Base-by-base conservation (phyloP, 108 stramenopile species). In the Skeletonema tropicum region DNA sequence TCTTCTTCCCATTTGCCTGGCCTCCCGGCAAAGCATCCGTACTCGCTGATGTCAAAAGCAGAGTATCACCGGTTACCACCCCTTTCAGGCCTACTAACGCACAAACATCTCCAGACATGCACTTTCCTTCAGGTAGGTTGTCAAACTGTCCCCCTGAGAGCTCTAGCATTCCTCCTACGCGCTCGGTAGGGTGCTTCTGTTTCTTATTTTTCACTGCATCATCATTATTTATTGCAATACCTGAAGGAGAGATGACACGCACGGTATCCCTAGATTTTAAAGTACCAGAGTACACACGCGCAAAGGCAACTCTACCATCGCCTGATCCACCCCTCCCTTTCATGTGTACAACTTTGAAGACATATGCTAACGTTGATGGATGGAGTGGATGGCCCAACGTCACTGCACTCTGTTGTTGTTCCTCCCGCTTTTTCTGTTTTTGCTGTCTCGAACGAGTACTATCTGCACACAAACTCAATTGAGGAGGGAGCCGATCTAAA, bases 291-390 rank as follows among this genome's bases (percentile, higher is more conserved):
- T 94, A 96, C 5, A 96, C 88, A 14, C 95, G 88, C 9, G 89
- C 92, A 87, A 96, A 96, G 12, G 94, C 95, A 21, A 96, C 92
- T 13, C 94, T 76, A 25, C 95, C 91, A 67, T 96, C 95, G 14
- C 95, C 95, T 60, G 90, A 90, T 21, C 95, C 95, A 39, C 94
- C 94, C 48, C 91, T 75, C 8, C 92, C 90, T 72, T 93, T 93
- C 90, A 96, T 92, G 60, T 96, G 95, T 39, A 94, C 79, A 5
- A 96, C 95, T 77, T 96, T 96, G 80, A 96, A 96, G 7, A 92
- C 95, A 17, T 93, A 75, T 7, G 95, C 95, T 14, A 96, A 71
- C 3, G 91, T 79, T 30, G 83, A 83, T 45, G 88, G 80, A 70
- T 94, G 82, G 12, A 93, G 67, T 3, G 93, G 92, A 84, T 94